These are phyloP conservation scores for Acacia concinna DNA, from an alignment of 331 rosid species.

Conservation along the genomic window DNA sequence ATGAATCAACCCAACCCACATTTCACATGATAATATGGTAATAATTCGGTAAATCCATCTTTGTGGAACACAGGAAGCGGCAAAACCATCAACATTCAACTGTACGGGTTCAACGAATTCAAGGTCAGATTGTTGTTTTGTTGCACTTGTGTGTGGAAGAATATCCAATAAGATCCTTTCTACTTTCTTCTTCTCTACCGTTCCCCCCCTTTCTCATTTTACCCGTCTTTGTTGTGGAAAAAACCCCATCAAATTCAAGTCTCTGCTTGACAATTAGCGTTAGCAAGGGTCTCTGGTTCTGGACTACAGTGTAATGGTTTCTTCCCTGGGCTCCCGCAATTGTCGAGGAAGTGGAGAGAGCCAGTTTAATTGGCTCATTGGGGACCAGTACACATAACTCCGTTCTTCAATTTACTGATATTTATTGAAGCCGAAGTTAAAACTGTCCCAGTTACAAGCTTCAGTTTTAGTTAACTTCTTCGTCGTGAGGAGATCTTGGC, in stretches of 20 bases:
- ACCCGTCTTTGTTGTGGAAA: neutral
- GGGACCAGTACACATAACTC: neutral
- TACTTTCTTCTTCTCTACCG: neutral
- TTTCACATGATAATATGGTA: neutral
- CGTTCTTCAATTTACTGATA: neutral
- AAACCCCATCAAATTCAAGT: neutral
- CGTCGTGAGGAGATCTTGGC: slow-evolving; percentile 20
- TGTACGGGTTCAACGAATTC: neutral
- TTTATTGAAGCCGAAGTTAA: neutral
- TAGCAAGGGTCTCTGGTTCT: neutral
- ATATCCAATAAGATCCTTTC: slow-evolving; percentile 26
- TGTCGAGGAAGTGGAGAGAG: neutral
- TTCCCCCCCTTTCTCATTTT: neutral
- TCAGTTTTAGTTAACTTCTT: slow-evolving; percentile 33
- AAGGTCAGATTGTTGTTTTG: neutral
- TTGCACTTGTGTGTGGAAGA: slow-evolving; percentile 1
- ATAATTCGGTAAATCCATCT: neutral
- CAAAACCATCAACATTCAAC: slow-evolving; percentile 10
- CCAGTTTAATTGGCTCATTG: neutral
- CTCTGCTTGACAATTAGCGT: neutral
- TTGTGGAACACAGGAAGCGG: neutral
- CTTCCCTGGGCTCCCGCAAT: neutral
- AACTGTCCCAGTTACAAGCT: slow-evolving; percentile 32
- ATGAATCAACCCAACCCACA: neutral
- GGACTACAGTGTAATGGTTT: neutral